These are phyloP conservation scores for Hypoxylon cercidicola DNA, from an alignment of 495 filamentous ascomycete genomes.

Conservation along the genomic window DNA sequence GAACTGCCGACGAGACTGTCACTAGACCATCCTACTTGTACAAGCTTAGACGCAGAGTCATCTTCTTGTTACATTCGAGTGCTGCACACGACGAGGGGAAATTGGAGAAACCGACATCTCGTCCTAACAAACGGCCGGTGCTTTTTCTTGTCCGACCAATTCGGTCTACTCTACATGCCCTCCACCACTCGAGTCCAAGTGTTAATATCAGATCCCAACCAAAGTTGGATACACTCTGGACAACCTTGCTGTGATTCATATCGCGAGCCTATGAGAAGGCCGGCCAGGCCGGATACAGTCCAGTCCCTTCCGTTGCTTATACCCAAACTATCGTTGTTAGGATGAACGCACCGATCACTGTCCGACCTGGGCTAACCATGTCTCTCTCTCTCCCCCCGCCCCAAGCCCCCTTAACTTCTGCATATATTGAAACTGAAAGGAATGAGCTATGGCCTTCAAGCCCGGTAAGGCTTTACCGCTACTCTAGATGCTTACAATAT, in stretches of 20 bases:
- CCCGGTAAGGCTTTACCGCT: too few species aligned
- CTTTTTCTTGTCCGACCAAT: constrained; percentile 29
- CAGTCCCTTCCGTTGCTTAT: constrained; percentile 16
- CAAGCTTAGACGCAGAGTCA: constrained; percentile 22
- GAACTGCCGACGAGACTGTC: constrained; percentile 38
- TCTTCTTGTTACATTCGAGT: constrained; percentile 30
- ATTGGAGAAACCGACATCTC: constrained; percentile 39
- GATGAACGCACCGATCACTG: constrained; percentile 14
- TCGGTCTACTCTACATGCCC: constrained; percentile 29
- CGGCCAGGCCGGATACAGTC: constrained; percentile 10
- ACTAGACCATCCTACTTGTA: constrained; percentile 23
- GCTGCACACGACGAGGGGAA: constrained; percentile 37
- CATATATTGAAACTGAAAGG: too few species aligned
- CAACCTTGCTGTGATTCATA: constrained; percentile 8
- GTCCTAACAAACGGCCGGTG: constrained; percentile 31
- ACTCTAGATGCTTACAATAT: too few species aligned
- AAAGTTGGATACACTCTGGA: constrained; percentile 13
- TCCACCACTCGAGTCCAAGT: constrained; percentile 23
- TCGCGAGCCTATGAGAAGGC: constrained; percentile 27
- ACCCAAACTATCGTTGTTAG: constrained; percentile 18
- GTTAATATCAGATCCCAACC: constrained; percentile 20
- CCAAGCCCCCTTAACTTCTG: constrained; percentile 5
- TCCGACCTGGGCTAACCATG: neutral
- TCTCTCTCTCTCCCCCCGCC: constrained; percentile 1
- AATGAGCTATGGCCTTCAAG: neutral